Evolutionary conservation across 352 stramenopile genomes (phyloP), one percentile per base, ranked within the genome.

Genomic region (Phytophthora foliorum): DNA sequence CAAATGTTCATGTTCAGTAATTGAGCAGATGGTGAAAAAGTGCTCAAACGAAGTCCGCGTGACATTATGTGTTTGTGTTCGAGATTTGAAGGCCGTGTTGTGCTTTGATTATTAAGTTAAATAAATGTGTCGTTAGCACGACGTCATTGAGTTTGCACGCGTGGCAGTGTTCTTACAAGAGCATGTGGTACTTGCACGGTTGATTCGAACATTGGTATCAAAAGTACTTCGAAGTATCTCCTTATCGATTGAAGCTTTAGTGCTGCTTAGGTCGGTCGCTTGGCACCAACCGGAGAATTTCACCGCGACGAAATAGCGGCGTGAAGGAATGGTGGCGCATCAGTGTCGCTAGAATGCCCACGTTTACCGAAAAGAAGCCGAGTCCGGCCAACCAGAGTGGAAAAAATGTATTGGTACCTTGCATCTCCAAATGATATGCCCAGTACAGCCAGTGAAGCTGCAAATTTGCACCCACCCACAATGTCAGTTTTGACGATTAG

Each of bases 371-470:
- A 62, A 98, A 98, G 81, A 98, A 97, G n/a, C 78, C 49, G 24
- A 98, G 72, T 0, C 90, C 90, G 8, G 86, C 83, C 14, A 96
- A 24, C 94, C 94, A 98, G 17, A 98, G 72, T 22, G 65, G 69
- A 31, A 97, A 86, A 62, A 97, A 98, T 14, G 88, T 97, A 67
- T 97, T 97, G 36, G 82, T 39, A 50, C 93, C 93, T 72, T 91
- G 78, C 81, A 98, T 97, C 63, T 98, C 94, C 50, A 98, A 73
- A 48, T 89, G 72, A 67, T 90, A 98, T 6, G 93, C 94, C 81
- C 86, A 97, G 34, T 84, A 96, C 56, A 98, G 72, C 94, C 94
- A 98, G 61, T 91, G 88, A 58, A 93, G 67, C 84, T 94, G 39
- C 24, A 34, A 46, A 32, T 39, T n/a, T 39, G 27, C n/a, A 45